phyloP scores from a whole-genome alignment of 1,284 basidiomycete genomes.

The Leucoagaricus sp. region DNA sequence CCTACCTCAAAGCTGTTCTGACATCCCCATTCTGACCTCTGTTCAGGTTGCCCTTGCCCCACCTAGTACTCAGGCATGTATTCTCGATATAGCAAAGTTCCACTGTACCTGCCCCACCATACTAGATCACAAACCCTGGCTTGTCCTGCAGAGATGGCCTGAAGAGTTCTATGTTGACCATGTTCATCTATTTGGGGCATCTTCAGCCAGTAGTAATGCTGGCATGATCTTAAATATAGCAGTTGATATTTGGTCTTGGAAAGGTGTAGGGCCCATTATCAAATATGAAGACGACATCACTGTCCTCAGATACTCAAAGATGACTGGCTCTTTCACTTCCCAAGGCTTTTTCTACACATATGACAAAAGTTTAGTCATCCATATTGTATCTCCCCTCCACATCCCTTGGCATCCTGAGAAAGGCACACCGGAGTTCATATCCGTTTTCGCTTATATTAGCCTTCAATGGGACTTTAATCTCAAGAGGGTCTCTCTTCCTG shows the following conservation, averaged over 20 bases:
- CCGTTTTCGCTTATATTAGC: slow-evolving; percentile 25
- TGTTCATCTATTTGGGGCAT: slow-evolving; percentile 30
- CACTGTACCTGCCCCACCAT: slow-evolving; percentile 31
- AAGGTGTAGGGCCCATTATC: slow-evolving; percentile 20
- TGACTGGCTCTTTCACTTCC: too few relatives aligned
- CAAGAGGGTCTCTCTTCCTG: slow-evolving; percentile 22
- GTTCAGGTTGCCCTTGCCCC: slow-evolving; percentile 32
- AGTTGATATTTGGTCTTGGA: slow-evolving; percentile 28
- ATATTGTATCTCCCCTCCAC: slow-evolving; percentile 19
- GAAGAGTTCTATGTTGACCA: slow-evolving; percentile 31
- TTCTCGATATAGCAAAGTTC: slow-evolving; percentile 33
- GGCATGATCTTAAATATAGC: slow-evolving; percentile 32
- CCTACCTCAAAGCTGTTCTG: too few relatives aligned
- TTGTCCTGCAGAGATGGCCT: slow-evolving; percentile 22
- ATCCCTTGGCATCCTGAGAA: slow-evolving; percentile 29
- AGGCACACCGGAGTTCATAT: slow-evolving; percentile 15
- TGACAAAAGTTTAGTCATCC: slow-evolving; percentile 18
- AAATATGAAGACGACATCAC: slow-evolving; percentile 40
- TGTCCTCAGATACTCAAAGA: slow-evolving; percentile 22
- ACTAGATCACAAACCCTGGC: slow-evolving; percentile 31
- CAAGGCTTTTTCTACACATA: slow-evolving; percentile 5
- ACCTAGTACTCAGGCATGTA: slow-evolving; percentile 31
- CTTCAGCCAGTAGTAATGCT: slow-evolving; percentile 26
- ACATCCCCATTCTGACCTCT: too few relatives aligned
- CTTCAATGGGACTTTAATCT: slow-evolving; percentile 26